Evolutionary conservation across 495 filamentous ascomycete species (phyloP), one percentile per base, ranked within the genome.

Genomic region (Annulohypoxylon moriforme): DNA sequence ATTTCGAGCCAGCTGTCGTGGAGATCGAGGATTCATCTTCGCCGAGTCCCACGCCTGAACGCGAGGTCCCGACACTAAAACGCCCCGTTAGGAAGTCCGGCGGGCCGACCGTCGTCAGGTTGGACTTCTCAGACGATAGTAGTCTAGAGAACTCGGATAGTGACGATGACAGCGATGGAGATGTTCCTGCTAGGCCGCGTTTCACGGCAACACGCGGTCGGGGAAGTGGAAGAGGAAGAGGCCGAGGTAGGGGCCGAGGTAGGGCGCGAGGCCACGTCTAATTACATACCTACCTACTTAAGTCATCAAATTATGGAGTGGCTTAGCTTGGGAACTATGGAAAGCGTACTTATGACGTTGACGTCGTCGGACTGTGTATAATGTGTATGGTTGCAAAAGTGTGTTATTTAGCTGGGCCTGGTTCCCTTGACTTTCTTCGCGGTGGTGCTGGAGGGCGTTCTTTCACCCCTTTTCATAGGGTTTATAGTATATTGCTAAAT

Each of bases 1-100:
- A 81, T 40, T 81, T 78, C 63, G 75, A 79, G n/a, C 79, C 77
- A 4, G 58, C 58, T 27, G 75, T 53, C 0, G 71, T 52, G 11
- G 76, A 76, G 44, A 67, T 27, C 20, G 77, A 78, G 33, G 70
- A 47, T 44, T 73, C 73, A 9, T 47, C 75, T 9, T 75, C 75
- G 27, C 25, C 68, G 7, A 68, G 72, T 29, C 44, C 72, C 6
- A 60, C 25, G n/a, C 65, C 73, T n/a, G 75, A 75, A 25, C 59
- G 29, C 13, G 55, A 75, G 29, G 31, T 34, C 3, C 47, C 62
- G 8, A 49, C 24, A 27, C 34, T 14, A 16, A 53, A 4, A 8
- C 60, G 58, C 11, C 42, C 64, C 20, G 40, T 13, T 8, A 61
- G 68, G 56, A 63, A 63, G 36, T 63, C 67, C 11, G 65, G 38